Percentiles rank a stretch among this genome's conserved stretches.
Conservation (phyloP, 345 rosid species). For the Heritiera littoralis region DNA sequence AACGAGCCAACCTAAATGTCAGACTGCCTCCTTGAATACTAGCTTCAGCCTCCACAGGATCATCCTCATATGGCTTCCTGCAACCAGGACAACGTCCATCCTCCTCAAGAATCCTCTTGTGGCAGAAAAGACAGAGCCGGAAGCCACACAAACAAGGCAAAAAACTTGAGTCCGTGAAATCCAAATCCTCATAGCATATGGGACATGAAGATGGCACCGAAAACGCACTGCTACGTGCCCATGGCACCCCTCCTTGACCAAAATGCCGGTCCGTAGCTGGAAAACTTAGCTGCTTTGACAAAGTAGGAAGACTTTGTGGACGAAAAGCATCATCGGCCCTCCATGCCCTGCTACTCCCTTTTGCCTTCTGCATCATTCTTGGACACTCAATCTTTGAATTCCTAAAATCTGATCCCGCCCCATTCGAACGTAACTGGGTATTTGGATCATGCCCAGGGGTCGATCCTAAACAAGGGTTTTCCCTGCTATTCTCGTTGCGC, state of each 20-base stretch:
- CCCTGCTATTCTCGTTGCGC: slow-evolving; percentile 12
- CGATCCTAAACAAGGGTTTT: slow-evolving; percentile 28
- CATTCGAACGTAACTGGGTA: slow-evolving; percentile 27
- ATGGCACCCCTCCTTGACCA: slow-evolving; percentile 43
- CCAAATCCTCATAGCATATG: slow-evolving; percentile 85
- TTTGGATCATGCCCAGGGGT: slow-evolving; percentile 27
- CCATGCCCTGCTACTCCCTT: slow-evolving; percentile 62
- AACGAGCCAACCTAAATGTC: slow-evolving; percentile 63
- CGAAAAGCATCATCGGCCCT: slow-evolving; percentile 73
- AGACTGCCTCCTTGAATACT: slow-evolving; percentile 54
- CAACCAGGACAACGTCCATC: slow-evolving; percentile 96
- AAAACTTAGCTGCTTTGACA: slow-evolving; percentile 65
- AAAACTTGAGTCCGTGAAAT: slow-evolving; percentile 73
- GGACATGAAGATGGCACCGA: slow-evolving; percentile 55
- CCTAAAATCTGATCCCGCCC: slow-evolving; percentile 28
- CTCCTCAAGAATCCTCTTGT: slow-evolving; percentile 86
- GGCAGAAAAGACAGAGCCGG: slow-evolving; percentile 89
- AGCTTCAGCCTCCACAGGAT: slow-evolving; percentile 49
- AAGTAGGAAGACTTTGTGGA: slow-evolving; percentile 76
- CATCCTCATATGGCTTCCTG: slow-evolving; percentile 68
- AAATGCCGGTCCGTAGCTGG: slow-evolving; percentile 45
- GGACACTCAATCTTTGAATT: slow-evolving; percentile 35
- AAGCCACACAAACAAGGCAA: slow-evolving; percentile 90
- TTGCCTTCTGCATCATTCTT: slow-evolving; percentile 35
- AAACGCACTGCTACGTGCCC: slow-evolving; percentile 42